Evolutionary conservation across 2,329 filamentous ascomycete species (phyloP).

Genomic region (Trichoderma brevicompactum): DNA sequence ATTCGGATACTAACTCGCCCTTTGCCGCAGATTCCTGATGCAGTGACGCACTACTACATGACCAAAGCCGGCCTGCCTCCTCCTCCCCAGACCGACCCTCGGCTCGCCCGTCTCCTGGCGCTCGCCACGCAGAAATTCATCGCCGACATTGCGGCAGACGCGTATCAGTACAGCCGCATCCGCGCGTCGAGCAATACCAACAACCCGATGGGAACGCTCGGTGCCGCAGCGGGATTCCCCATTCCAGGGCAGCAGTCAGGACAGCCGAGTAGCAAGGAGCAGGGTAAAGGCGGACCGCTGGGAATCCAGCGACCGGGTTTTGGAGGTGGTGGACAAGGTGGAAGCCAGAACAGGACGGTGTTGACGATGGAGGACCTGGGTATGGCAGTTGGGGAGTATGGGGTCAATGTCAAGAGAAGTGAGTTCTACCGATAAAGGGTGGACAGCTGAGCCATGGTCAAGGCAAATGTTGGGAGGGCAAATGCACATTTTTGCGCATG

Average conservation of each 20-base stretch:
- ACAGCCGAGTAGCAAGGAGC: conserved; percentile 60
- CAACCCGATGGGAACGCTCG: conserved; percentile 88
- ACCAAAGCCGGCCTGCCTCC: conserved; percentile 93
- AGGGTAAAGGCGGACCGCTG: conserved; percentile 62
- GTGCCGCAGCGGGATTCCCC: conserved; percentile 72
- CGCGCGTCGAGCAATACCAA: conserved; percentile 85
- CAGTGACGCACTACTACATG: conserved; percentile 97
- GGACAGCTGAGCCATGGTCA: no score
- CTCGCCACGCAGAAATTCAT: conserved; percentile 99
- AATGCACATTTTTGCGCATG: not conserved
- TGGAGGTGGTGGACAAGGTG: conserved; percentile 86
- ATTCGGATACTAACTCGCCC: not conserved
- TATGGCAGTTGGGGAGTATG: conserved; percentile 97
- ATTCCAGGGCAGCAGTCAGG: conserved; percentile 66
- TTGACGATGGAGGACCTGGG: conserved; percentile 98
- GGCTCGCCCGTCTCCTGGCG: conserved; percentile 88
- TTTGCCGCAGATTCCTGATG: conserved; percentile 81
- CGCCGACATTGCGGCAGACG: conserved; percentile 94
- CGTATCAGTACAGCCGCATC: conserved; percentile 97
- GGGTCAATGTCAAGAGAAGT: conserved; percentile 94
- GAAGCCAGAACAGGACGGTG: conserved; percentile 87
- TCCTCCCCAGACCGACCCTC: conserved; percentile 85
- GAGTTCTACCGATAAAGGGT: conserved; percentile 74
- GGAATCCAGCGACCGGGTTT: conserved; percentile 79
- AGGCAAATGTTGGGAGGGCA: not conserved